Conservation (phyloP, 352 stramenopile genomes). For the Bremia lactucae region DNA sequence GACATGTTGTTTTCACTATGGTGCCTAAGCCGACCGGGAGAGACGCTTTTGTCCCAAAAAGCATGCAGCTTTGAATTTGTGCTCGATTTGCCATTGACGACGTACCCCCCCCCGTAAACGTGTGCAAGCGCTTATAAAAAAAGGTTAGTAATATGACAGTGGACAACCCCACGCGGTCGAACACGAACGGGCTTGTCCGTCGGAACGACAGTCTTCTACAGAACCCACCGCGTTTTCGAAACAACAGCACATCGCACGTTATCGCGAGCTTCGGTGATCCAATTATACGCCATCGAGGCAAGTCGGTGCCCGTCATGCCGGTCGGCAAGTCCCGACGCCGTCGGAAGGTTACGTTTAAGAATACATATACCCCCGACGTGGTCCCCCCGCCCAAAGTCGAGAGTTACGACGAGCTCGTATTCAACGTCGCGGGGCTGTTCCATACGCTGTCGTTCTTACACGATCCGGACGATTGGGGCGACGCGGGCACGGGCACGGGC, state of each 20-base stretch:
- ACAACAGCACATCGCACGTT: slow-evolving; percentile 8
- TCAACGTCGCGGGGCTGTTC: slow-evolving; percentile 43
- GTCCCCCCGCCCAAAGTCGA: slow-evolving; percentile 22
- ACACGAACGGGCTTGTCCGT: too few relatives aligned
- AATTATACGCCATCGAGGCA: too few relatives aligned
- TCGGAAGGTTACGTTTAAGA: slow-evolving; percentile 43
- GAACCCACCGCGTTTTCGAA: slow-evolving; percentile 8
- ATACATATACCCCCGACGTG: slow-evolving; percentile 28
- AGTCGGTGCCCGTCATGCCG: slow-evolving; percentile 16
- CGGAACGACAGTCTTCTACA: not conserved
- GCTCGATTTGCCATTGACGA: slow-evolving; percentile 2
- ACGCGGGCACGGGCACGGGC: too few relatives aligned
- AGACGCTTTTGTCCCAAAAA: not conserved
- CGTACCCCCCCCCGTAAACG: too few relatives aligned
- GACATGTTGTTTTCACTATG: not conserved
- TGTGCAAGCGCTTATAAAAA: too few relatives aligned
- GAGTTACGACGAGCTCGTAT: slow-evolving; percentile 54
- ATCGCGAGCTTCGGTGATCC: too few relatives aligned
- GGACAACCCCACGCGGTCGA: too few relatives aligned
- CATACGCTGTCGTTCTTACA: slow-evolving; percentile 46
- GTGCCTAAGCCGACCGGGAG: not conserved
- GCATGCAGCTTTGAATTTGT: too few relatives aligned
- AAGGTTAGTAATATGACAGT: too few relatives aligned
- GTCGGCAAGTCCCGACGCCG: slow-evolving; percentile 11
- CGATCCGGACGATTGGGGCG: slow-evolving; percentile 5